Base-by-base conservation (phyloP, 768 basidiomycete species). In the Boletus reticuloceps region DNA sequence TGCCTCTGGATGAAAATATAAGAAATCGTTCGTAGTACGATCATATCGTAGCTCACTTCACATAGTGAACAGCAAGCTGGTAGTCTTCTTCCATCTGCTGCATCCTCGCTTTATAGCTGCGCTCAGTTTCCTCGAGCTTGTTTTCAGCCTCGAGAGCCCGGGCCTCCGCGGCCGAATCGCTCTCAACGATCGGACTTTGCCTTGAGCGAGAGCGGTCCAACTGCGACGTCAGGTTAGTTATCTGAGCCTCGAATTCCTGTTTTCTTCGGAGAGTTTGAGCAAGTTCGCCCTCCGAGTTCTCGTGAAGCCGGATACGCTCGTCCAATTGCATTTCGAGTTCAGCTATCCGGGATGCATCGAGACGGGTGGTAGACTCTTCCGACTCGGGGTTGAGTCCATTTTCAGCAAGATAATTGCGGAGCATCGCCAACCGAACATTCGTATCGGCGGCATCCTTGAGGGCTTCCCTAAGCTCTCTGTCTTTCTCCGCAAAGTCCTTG, bases 21-120 rank as follows among this genome's bases (percentile, higher is more conserved):
- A 58, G 53, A 51, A 51, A 56, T 51, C 44, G 37, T 41, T 49
- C 62, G 36, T 50, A 54, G 47, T 38, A 53, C 29, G 47, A 47
- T 50, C 56, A 59, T 74, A 59, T 58, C 52, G 37, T 51, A 55
- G 72, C 87, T 76, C 70, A 92, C 91, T 98, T 98, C 63, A 98
- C 94, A 73, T 97, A 98, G 68, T 94, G 90, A 52, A 98, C 95
- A 14, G 97, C 96, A 49, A 95, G 84, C 65, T 94, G 90, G 71
- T 99, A 98, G 65, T 98, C 96, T 45, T 90, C 85, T 72, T 98
- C 95, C 73, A 98, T 84, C 69, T 94, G 90, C 63, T 86, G 83
- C 74, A 95, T 81, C 53, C 89, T 84, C 22, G 82, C 77, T 71
- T 89, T 89, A 72, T 93, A 91, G 58, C 77, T 80, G 55, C 81